Evolutionary conservation across 371 early-diverging fungal genomes (phyloP).

Genomic region (Mortierella sp.): DNA sequence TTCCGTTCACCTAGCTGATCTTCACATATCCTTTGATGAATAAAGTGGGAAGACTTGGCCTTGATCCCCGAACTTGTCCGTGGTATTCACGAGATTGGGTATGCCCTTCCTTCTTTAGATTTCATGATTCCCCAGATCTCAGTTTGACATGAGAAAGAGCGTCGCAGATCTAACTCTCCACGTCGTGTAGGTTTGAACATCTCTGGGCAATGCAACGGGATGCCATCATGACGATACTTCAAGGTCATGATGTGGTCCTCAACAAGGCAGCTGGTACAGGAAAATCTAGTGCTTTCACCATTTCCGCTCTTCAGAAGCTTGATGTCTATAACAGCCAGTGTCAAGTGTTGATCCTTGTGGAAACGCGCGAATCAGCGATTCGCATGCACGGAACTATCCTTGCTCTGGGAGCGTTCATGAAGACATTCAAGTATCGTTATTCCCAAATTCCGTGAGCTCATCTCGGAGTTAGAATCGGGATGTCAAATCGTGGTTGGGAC

Average conservation of each 20-base stretch:
- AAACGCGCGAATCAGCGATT: conserved; percentile 92
- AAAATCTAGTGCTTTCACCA: conserved; percentile 96
- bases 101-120: conserved; percentile 14
- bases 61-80: conserved; percentile 27
- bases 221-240: conserved; percentile 88
- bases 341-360: conserved; percentile 91
- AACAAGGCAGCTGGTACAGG: conserved; percentile 98
- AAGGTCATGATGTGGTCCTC: conserved; percentile 91
- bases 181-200: too few relatives aligned
- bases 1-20: too few relatives aligned
- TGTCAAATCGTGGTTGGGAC: conserved; percentile 43
- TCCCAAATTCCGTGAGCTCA: conserved; percentile 82
- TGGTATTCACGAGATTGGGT: conserved; percentile 38
- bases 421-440: conserved; percentile 85
- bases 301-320: conserved; percentile 90
- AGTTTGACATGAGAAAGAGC: background rate
- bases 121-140: conserved; percentile 7
- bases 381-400: conserved; percentile 87
- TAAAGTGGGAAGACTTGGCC: conserved; percentile 3
- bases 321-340: conserved; percentile 78
- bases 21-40: background rate
- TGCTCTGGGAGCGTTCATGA: conserved; percentile 85
- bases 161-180: too few relatives aligned
- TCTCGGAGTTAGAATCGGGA: conserved; percentile 66
- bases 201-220: conserved; percentile 76